A percentile compares a stretch with the other conserved stretches of the same genome.
These are phyloP conservation scores for Emmonsiellopsis sp. DNA, from an alignment of 2,329 filamentous ascomycete genomes.

Conservation along the genomic window DNA sequence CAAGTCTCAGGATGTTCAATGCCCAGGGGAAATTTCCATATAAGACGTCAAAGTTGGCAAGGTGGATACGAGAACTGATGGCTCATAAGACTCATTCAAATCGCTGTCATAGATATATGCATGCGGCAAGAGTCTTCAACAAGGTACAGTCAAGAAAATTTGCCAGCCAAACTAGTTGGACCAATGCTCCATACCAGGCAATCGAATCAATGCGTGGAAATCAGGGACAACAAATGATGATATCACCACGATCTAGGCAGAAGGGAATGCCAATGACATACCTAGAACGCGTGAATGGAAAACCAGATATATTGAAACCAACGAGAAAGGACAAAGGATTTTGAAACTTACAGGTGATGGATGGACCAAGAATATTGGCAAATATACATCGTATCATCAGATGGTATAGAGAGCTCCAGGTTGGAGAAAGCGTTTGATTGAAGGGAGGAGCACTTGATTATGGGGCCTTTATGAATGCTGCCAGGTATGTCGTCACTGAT, in stretches of 20 bases:
- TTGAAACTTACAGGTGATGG: not conserved
- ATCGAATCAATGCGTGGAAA: not conserved
- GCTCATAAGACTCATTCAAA: no score
- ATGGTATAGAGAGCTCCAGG: not conserved
- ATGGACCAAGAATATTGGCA: no score
- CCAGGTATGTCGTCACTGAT: conserved; percentile 2
- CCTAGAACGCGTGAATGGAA: not conserved
- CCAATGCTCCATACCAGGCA: no score
- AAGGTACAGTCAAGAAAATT: no score
- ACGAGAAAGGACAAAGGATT: not conserved
- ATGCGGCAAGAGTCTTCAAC: no score
- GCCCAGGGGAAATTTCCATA: no score
- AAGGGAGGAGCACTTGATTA: not conserved
- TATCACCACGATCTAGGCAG: not conserved
- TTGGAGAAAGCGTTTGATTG: not conserved
- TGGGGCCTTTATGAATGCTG: not conserved
- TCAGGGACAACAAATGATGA: not conserved
- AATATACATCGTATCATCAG: not conserved
- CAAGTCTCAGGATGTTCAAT: no score
- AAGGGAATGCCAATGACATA: not conserved
- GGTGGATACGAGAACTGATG: no score
- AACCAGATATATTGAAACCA: not conserved
- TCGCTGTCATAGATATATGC: no score
- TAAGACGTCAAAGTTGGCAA: no score
- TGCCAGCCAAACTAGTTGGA: no score